phyloP scores from a whole-genome alignment of 805 yeast species.

The Yarrowia keelungensis region DNA sequence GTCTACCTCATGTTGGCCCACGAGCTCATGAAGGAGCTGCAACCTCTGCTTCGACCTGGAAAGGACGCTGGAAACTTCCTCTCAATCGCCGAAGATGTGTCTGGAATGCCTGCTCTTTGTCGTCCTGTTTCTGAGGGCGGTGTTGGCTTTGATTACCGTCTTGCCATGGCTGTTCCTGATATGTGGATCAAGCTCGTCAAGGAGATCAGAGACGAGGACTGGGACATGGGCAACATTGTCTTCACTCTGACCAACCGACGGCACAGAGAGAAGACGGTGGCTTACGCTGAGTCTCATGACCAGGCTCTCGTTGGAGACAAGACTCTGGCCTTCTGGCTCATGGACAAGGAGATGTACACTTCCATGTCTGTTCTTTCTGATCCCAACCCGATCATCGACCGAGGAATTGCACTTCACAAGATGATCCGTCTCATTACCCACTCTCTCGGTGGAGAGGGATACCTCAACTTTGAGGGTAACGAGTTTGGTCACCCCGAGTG shows the following conservation, averaged over 20 bases:
- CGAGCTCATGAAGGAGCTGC: slow-evolving; percentile 65
- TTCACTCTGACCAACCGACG: slow-evolving; percentile 88
- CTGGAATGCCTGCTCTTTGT: slow-evolving; percentile 96
- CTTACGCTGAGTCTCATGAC: slow-evolving; percentile 94
- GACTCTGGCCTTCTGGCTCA: slow-evolving; percentile 95
- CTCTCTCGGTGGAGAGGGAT: slow-evolving; percentile 95
- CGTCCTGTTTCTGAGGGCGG: slow-evolving; percentile 78
- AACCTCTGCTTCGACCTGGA: slow-evolving; percentile 45
- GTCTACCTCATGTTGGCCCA: slow-evolving; percentile 92
- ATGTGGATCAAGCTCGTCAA: slow-evolving; percentile 97
- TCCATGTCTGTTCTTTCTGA: slow-evolving; percentile 83
- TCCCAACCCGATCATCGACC: slow-evolving; percentile 77
- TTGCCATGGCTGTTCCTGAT: slow-evolving; percentile 97
- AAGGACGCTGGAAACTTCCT: slow-evolving; percentile 54
- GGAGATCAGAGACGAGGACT: slow-evolving; percentile 82
- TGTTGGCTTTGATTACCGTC: slow-evolving; percentile 89
- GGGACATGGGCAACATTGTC: slow-evolving; percentile 85
- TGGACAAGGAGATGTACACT: slow-evolving; percentile 98
- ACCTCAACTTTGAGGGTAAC: slow-evolving; percentile 94
- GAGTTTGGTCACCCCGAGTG: slow-evolving; percentile 99
- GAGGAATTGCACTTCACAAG: slow-evolving; percentile 92
- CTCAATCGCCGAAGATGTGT: slow-evolving; percentile 94
- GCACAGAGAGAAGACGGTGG: slow-evolving; percentile 84
- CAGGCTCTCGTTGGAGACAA: slow-evolving; percentile 98
- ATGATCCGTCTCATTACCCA: slow-evolving; percentile 87